These are phyloP conservation scores for Solanum lycopersicoides DNA, from an alignment of 257 asterid species.

Conservation along the genomic window DNA sequence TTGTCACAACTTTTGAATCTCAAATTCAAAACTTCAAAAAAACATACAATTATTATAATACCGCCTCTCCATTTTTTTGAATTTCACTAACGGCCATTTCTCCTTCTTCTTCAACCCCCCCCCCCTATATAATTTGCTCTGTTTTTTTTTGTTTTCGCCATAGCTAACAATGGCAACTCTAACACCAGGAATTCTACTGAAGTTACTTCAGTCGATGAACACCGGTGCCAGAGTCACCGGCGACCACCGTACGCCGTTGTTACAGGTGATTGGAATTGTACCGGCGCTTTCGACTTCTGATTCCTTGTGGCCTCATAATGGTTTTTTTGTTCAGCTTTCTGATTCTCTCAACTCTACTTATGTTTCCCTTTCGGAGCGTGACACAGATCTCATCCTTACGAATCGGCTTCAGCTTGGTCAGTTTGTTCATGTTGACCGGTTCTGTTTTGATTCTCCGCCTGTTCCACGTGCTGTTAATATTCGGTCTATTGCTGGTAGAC, in stretches of 20 bases:
- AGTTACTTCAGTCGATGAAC: constrained; percentile 86
- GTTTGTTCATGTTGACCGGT: constrained; percentile 71
- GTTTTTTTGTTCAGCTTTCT: constrained; percentile 84
- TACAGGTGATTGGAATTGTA: constrained; percentile 78
- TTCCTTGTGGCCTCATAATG: constrained; percentile 75
- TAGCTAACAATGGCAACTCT: constrained; percentile 49
- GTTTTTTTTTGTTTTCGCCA: background rate
- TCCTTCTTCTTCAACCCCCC: background rate
- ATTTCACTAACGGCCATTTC: background rate
- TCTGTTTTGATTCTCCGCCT: constrained; percentile 60
- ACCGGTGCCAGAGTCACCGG: constrained; percentile 71
- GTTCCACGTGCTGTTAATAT: constrained; percentile 61
- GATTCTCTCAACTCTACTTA: constrained; percentile 88
- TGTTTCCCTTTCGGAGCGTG: constrained; percentile 78
- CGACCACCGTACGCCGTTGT: constrained; percentile 94
- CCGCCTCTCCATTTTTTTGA: background rate
- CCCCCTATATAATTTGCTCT: background rate
- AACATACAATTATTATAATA: background rate
- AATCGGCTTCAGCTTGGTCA: constrained; percentile 93
- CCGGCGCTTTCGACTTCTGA: constrained; percentile 77
- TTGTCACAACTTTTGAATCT: background rate
- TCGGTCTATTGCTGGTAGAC: constrained; percentile 79
- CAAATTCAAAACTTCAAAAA: background rate
- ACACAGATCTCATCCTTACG: constrained; percentile 65
- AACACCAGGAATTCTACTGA: constrained; percentile 84